These are phyloP conservation scores for Pichia gijzeniarum DNA, from an alignment of 805 yeast genomes.

Conservation along the genomic window DNA sequence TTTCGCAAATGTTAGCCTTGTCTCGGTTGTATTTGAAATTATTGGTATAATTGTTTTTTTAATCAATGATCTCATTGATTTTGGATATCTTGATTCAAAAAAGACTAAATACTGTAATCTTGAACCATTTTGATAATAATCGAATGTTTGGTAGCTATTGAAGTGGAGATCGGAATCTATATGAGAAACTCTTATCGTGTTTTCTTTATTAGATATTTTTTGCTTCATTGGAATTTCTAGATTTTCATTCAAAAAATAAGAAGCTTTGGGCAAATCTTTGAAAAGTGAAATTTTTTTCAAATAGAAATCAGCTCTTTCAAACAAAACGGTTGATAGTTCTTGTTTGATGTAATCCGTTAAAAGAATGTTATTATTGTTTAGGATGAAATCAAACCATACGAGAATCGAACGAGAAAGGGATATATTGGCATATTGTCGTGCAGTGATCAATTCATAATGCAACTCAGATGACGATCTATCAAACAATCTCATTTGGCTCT, in stretches of 20 bases:
- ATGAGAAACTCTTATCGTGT: not conserved
- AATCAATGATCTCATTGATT: constrained; percentile 41
- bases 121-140: constrained; percentile 25
- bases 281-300: not conserved
- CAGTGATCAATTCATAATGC: constrained; percentile 47
- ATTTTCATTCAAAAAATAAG: constrained; percentile 4
- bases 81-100: constrained; percentile 55
- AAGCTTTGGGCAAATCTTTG: constrained; percentile 8
- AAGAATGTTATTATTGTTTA: constrained; percentile 31
- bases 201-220: not conserved
- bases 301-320: constrained; percentile 26
- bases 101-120: constrained; percentile 53
- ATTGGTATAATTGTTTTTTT: constrained; percentile 48
- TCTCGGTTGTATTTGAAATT: constrained; percentile 42
- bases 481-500: not conserved
- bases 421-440: constrained; percentile 46
- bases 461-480: constrained; percentile 33
- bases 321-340: constrained; percentile 39
- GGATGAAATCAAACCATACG: constrained; percentile 44
- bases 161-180: not conserved
- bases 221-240: constrained; percentile 1
- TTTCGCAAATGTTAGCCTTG: constrained; percentile 42
- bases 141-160: not conserved
- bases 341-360: constrained; percentile 36
- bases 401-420: constrained; percentile 39